phyloP scores from a whole-genome alignment of 805 yeast species.

The Candida suzukii region DNA sequence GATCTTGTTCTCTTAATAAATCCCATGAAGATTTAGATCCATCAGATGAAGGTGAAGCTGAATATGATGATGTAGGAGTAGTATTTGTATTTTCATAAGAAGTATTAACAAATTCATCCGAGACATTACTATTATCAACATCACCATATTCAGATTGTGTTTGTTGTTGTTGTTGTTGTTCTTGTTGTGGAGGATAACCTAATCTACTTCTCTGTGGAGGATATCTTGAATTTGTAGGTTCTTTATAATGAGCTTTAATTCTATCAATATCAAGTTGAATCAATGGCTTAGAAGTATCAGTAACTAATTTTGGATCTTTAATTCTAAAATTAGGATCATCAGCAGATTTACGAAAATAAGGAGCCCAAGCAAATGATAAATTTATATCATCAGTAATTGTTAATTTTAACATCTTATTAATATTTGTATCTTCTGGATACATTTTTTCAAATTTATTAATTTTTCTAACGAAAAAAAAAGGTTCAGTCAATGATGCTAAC shows the following conservation, averaged over 20 bases:
- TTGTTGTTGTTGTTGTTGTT: not conserved
- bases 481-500: constrained; percentile 26
- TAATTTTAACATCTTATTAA: constrained; percentile 17
- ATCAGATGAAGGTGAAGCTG: not conserved
- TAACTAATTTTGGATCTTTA: constrained; percentile 34
- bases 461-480: constrained; percentile 17
- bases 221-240: not conserved
- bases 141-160: not conserved
- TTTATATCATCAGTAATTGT: not conserved
- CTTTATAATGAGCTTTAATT: not conserved
- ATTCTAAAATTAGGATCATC: constrained; percentile 44
- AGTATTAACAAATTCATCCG: not conserved
- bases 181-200: not conserved
- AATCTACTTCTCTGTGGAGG: not conserved
- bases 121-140: not conserved
- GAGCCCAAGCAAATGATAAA: constrained; percentile 32
- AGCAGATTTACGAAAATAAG: constrained; percentile 45
- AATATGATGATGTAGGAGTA: not conserved
- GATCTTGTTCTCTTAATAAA: not conserved
- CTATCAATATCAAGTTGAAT: not conserved
- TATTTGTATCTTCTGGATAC: constrained; percentile 8
- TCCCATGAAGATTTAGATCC: not conserved
- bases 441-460: constrained; percentile 16
- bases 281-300: not conserved
- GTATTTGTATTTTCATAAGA: not conserved